phyloP scores from a whole-genome alignment of 176 grass and related monocot genomes.

The Rhynchospora pubera region DNA sequence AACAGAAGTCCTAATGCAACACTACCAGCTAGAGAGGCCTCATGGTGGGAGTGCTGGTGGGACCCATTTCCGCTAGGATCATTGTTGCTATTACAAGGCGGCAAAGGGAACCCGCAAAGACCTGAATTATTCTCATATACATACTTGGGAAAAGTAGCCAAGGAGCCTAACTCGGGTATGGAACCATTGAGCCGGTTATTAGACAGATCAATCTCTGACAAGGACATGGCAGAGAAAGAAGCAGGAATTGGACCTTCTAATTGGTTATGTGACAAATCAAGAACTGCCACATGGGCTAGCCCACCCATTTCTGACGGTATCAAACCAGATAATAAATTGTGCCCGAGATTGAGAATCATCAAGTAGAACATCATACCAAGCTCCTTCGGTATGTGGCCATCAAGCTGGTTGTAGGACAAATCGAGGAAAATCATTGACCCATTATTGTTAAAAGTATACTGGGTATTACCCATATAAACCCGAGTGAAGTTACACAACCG shows the following conservation, averaged over 20 bases:
- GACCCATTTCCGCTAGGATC: conserved; percentile 15
- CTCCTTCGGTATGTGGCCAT: conserved; percentile 63
- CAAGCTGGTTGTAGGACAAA: conserved; percentile 78
- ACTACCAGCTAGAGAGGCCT: conserved; percentile 61
- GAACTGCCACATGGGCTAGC: conserved; percentile 52
- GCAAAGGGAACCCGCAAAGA: conserved; percentile 73
- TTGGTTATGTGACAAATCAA: conserved; percentile 75
- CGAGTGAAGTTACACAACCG: conserved; percentile 72
- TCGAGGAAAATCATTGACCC: conserved; percentile 96
- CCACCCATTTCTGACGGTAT: conserved; percentile 54
- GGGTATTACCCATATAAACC: conserved; percentile 81
- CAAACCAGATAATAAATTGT: conserved; percentile 59
- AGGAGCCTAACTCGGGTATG: conserved; percentile 71
- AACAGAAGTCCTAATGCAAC: conserved; percentile 70
- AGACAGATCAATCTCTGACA: conserved; percentile 82
- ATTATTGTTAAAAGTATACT: conserved; percentile 85
- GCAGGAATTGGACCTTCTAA: conserved; percentile 67
- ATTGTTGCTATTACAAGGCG: conserved; percentile 4
- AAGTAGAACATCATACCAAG: conserved; percentile 79
- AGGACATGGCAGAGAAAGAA: conserved; percentile 60
- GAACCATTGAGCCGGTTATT: conserved; percentile 82
- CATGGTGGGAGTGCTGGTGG: conserved; percentile 34
- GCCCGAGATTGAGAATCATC: conserved; percentile 90
- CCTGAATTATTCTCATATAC: conserved; percentile 79
- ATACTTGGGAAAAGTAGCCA: conserved; percentile 57